These are phyloP conservation scores for Trypanosoma vivax DNA, from an alignment of 208 protist genomes.

Conservation along the genomic window DNA sequence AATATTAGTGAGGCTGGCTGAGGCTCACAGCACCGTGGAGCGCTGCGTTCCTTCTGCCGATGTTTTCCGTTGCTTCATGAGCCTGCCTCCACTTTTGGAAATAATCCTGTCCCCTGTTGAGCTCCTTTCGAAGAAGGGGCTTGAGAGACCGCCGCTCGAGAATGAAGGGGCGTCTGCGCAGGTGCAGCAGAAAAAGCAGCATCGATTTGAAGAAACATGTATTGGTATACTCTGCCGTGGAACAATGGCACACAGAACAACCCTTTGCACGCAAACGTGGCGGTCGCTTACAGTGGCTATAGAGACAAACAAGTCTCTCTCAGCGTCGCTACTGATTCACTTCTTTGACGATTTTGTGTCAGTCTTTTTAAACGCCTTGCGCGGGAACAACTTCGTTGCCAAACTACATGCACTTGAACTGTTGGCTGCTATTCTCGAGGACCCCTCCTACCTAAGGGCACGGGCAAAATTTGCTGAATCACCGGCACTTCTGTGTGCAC, in stretches of 20 bases:
- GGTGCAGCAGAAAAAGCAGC: background rate
- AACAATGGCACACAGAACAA: constrained; percentile 16
- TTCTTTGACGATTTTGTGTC: constrained; percentile 28
- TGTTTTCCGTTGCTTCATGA: constrained; percentile 21
- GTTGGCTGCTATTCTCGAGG: constrained; percentile 23
- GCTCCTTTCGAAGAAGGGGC: background rate
- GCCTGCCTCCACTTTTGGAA: constrained; percentile 14
- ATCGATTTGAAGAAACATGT: constrained; percentile 17
- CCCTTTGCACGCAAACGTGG: constrained; percentile 48
- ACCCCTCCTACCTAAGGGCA: constrained; percentile 19
- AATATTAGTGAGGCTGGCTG: constrained; percentile 16
- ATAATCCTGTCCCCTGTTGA: constrained; percentile 12
- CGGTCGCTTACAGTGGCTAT: constrained; percentile 30
- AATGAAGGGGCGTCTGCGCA: background rate
- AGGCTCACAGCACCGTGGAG: constrained; percentile 24
- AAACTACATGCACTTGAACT: constrained; percentile 28
- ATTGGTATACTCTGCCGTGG: constrained; percentile 20
- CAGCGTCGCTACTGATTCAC: constrained; percentile 24
- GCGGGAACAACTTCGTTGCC: constrained; percentile 22
- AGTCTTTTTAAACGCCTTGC: constrained; percentile 13
- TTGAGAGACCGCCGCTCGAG: no score
- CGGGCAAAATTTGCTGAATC: constrained; percentile 38
- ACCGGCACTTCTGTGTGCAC: constrained; percentile 48
- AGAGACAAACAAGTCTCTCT: constrained; percentile 20
- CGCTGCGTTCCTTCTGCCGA: constrained; percentile 28